Base-by-base conservation (phyloP, 306 rosid species). In the Coriaria nepalensis region DNA sequence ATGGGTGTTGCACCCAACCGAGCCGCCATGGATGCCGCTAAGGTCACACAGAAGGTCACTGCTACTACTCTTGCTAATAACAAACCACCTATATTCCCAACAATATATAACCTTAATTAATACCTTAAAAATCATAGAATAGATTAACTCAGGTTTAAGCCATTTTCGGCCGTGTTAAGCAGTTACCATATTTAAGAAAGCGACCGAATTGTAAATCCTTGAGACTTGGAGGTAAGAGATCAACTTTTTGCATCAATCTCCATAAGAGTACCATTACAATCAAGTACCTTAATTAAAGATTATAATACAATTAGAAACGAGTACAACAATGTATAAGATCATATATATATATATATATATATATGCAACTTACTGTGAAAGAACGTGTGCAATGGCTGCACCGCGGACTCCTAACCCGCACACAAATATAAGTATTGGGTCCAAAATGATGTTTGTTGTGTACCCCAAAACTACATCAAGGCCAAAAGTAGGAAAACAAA, bases 381-480 rank as follows among this genome's bases (percentile, higher is more conserved):
- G 50, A 32, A 85, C 95, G 64, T 90, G 98, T 9, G 98, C 79
- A 44, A 90, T 67, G 43, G 98, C 98, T 61, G 98, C 98, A 68
- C 98, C 98, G 56, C 56, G 77, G 65, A 90, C 72, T 12, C 98
- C 98, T 70, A 82, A 2, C 32, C 68, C 65, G 68, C 67, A 71
- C 60, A 72, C 63, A 63, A 90, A 90, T 34, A 90, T 90, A 45
- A 90, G 78, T 7, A 90, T 9, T 6, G 98, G 98, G 41, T 90
- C 98, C 77, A 90, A 53, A 11, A 66, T 68, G 4, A 85, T 68
- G 53, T 90, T 90, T 49, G 72, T 33, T 14, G 81, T 64, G 47
- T 90, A 77, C 4, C 94, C 98, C 6, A 65, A 55, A 57, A 82
- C 98, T 90, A 43, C 4, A 40, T 45, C n/a, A 35, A 39, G 43